These are phyloP conservation scores for Penicillium nordicum DNA, from an alignment of 2,329 filamentous ascomycete genomes.

Conservation along the genomic window DNA sequence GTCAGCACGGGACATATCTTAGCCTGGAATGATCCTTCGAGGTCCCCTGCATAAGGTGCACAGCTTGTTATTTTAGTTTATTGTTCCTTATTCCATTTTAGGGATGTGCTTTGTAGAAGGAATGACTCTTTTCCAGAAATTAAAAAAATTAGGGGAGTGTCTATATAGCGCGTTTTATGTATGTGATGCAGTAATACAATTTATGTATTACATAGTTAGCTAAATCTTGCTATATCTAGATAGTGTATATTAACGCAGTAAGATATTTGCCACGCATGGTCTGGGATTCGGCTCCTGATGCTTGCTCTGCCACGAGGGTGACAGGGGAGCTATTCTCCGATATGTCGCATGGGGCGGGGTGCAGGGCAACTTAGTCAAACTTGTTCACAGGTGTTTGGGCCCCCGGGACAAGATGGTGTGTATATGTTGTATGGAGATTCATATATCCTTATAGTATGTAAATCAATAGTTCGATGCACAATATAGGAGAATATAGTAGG, in stretches of 20 bases:
- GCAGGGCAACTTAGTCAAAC: background rate
- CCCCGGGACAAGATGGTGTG: background rate
- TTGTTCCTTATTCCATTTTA: slow-evolving; percentile 1
- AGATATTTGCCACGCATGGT: background rate
- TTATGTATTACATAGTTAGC: background rate
- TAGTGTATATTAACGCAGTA: background rate
- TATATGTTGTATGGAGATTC: background rate
- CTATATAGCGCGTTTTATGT: slow-evolving; percentile 11
- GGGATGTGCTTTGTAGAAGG: slow-evolving; percentile 6
- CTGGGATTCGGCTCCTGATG: slow-evolving; percentile 1
- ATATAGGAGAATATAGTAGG: background rate
- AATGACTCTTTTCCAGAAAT: slow-evolving; percentile 14
- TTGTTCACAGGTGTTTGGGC: background rate
- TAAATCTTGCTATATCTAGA: background rate
- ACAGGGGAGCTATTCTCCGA: slow-evolving; percentile 5
- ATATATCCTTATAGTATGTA: background rate
- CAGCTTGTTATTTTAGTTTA: background rate
- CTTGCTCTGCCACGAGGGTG: slow-evolving; percentile 10
- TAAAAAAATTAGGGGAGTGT: background rate
- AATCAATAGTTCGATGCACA: background rate
- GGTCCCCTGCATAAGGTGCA: background rate
- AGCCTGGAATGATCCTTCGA: background rate
- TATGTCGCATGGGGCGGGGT: background rate
- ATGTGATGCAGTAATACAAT: background rate
- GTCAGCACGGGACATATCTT: background rate